Conservation (phyloP, 1,284 basidiomycete species). For the Boletellus deceptivus region DNA sequence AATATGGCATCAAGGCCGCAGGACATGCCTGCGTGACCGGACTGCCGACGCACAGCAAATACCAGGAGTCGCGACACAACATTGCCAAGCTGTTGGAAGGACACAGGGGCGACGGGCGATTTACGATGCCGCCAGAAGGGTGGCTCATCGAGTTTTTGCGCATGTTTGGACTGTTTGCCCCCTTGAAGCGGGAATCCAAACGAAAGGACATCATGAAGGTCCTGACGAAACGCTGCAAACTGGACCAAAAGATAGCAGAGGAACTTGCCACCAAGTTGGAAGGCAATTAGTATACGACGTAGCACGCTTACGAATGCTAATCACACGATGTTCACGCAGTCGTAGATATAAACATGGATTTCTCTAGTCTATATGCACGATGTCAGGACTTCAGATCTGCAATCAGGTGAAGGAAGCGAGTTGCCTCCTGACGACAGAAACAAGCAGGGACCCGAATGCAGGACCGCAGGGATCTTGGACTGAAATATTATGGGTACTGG, state of each 20-base stretch:
- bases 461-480: neutral
- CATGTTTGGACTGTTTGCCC: slow-evolving; percentile 25
- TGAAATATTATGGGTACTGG: neutral
- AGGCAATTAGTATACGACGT: neutral
- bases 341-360: slow-evolving; percentile 9
- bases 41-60: slow-evolving; percentile 27
- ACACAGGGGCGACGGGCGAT: slow-evolving; percentile 15
- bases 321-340: neutral
- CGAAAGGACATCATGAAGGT: slow-evolving; percentile 26
- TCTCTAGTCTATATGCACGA: slow-evolving; percentile 1
- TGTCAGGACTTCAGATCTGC: neutral
- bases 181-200: slow-evolving; percentile 23
- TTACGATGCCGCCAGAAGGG: slow-evolving; percentile 28
- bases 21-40: slow-evolving; percentile 34
- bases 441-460: too few species aligned
- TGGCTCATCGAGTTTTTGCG: slow-evolving; percentile 29
- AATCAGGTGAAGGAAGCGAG: too few species aligned
- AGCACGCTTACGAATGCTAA: neutral
- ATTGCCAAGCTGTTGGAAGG: slow-evolving; percentile 18
- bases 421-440: too few species aligned
- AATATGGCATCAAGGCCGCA: slow-evolving; percentile 24
- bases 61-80: slow-evolving; percentile 23
- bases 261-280: slow-evolving; percentile 20
- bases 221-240: slow-evolving; percentile 28
- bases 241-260: slow-evolving; percentile 20